These are phyloP conservation scores for Myxozyma geophila DNA, from an alignment of 805 yeast genomes.

Conservation along the genomic window DNA sequence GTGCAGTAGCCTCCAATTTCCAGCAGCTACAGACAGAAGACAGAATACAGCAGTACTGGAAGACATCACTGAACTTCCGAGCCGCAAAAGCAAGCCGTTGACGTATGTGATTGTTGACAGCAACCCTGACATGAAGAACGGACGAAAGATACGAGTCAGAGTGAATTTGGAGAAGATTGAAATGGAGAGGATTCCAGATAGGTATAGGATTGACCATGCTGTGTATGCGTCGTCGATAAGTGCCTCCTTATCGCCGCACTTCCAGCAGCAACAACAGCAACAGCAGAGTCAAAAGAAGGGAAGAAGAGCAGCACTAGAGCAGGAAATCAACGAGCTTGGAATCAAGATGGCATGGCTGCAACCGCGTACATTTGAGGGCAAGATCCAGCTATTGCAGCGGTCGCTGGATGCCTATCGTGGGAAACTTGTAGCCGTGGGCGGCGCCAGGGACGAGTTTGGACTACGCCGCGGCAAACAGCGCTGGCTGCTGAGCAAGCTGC, in stretches of 20 bases:
- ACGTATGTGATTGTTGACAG: constrained; percentile 21
- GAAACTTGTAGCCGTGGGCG: constrained; percentile 22
- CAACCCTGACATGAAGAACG: constrained; percentile 1
- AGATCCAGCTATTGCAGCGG: constrained; percentile 27
- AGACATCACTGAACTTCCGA: not conserved
- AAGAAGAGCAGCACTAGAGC: constrained; percentile 4
- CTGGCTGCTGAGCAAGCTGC: constrained; percentile 14
- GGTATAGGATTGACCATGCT: constrained; percentile 30
- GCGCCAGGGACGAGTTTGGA: constrained; percentile 13
- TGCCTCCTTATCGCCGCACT: constrained; percentile 29
- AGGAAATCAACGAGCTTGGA: constrained; percentile 28
- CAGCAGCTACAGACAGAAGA: not conserved
- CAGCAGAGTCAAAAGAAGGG: not conserved
- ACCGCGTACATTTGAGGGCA: constrained; percentile 30
- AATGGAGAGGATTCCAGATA: constrained; percentile 28
- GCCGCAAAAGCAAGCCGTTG: not conserved
- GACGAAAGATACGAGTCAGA: constrained; percentile 21
- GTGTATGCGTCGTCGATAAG: constrained; percentile 24
- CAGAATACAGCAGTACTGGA: not conserved
- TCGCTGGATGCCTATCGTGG: constrained; percentile 28
- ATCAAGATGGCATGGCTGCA: constrained; percentile 35
- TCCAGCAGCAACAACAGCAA: constrained; percentile 12
- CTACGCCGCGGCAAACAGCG: constrained; percentile 24
- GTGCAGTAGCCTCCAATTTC: constrained; percentile 11
- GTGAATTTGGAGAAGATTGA: constrained; percentile 19